Evolutionary conservation across 441 rosid species (phyloP).

Genomic region (Cnidoscolus chayamansa): DNA sequence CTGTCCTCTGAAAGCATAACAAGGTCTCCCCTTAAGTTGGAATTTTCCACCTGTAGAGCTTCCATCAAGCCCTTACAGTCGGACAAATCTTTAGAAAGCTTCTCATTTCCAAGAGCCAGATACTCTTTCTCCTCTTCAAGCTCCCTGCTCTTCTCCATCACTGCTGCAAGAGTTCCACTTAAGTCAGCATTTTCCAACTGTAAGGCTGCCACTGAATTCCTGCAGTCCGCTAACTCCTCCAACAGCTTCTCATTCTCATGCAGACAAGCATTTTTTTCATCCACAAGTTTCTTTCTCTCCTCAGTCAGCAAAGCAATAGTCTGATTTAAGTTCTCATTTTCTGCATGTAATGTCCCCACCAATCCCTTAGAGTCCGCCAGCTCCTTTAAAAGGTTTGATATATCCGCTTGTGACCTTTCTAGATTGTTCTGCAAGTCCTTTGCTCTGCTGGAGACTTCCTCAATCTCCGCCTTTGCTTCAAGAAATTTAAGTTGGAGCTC

Average conservation of each 20-base stretch:
- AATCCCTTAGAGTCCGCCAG: conserved; percentile 45
- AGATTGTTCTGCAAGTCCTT: conserved; percentile 56
- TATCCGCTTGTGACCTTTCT: conserved; percentile 51
- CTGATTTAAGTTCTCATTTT: conserved; percentile 51
- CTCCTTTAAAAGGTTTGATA: conserved; percentile 43
- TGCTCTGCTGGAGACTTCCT: conserved; percentile 51
- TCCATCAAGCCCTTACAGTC: conserved; percentile 30
- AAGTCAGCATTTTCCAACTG: conserved; percentile 48
- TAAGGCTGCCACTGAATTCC: conserved; percentile 49
- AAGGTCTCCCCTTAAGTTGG: conserved; percentile 30
- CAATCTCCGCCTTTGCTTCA: conserved; percentile 47
- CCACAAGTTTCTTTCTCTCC: conserved; percentile 47
- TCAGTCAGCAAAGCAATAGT: conserved; percentile 46
- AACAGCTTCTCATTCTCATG: conserved; percentile 55
- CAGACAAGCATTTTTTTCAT: conserved; percentile 40
- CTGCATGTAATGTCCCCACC: conserved; percentile 42
- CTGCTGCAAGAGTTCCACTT: conserved; percentile 40
- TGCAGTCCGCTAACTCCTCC: conserved; percentile 57
- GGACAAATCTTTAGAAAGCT: conserved; percentile 29
- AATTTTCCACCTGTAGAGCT: conserved; percentile 35
- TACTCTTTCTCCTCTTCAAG: conserved; percentile 57
- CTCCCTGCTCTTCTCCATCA: conserved; percentile 44
- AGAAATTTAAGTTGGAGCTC: conserved; percentile 52
- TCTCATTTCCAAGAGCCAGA: conserved; percentile 41
- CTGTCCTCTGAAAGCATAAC: conserved; percentile 26